Evolutionary conservation across 176 grass and related monocot genomes (phyloP), one percentile per base, ranked within the genome.

Genomic region (Cenchrus purpureus): DNA sequence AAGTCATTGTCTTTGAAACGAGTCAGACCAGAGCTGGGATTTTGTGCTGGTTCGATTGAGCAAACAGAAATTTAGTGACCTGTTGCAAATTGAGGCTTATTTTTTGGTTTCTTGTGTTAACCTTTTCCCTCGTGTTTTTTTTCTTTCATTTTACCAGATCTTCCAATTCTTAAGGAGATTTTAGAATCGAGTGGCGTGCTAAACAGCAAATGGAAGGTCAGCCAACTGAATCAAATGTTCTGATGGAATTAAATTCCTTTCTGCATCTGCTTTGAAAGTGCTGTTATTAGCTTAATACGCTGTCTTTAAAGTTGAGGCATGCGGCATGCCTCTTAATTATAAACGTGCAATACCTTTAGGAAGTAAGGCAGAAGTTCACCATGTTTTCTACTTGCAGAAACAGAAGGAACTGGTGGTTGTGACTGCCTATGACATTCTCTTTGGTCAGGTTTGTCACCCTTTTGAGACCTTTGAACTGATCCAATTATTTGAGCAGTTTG

Each of bases 191-290:
- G 73, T 89, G 91, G 78, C 76, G 72, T 95, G 74, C 57, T 98
- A 44, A 91, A 51, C 61, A 82, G 86, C 50, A 95, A 95, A 79
- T 98, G 93, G 93, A 95, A 98, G 93, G 96, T 98, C 68, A 73
- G 51, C 25, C 62, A 82, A 79, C 32, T 61, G 5, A 64, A 56
- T 10, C 14, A 46, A 22, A 19, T 63, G 51, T 55, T 85, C 37
- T 53, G 71, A 52, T 77, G 20, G 77, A 62, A 76, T 75, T 79
- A 48, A 45, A n/a, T 53, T 25, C 17, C 48, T 31, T 67, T 4
- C 40, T 64, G 7, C 42, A 64, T 13, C 54, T 86, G 5, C 73
- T 84, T 70, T 83, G 60, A 72, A 16, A 44, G 29, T 34, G 22
- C 53, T 80, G 12, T 43, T 45, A 9, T 16, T 50, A 44, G 54